Base-by-base conservation (phyloP, 352 stramenopile genomes). In the Pythium graminicola region DNA sequence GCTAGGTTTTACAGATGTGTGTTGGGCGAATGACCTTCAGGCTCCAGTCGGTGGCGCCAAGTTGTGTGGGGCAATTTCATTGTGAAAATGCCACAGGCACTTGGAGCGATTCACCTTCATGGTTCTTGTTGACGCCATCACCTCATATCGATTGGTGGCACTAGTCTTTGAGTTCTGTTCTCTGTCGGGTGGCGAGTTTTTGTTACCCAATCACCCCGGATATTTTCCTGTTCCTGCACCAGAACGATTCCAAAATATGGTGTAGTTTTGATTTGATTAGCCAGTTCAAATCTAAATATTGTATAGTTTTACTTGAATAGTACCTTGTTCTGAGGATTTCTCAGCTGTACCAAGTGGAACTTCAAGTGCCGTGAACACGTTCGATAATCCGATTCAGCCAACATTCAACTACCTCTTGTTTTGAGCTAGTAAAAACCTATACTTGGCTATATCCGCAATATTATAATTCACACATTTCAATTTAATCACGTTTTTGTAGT, bases 151-250 rank as follows among this genome's bases (percentile, higher is more conserved):
- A 32, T 41, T 40, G 27, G 28, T 39, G 23, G 32, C 17, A 43
- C 38, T 20, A 43, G 23, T 24, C 9, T 11, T 44, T 13, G 27
- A 20, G 10, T 46, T 45, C 48, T 24, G 26, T 54, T 54, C 48
- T 54, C 36, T 14, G 16, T 2, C 35, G n/a, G n/a, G 22, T 11
- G 26, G 19, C 29, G n/a, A 19, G 23, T 42, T 54, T 43, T 33
- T 54, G 46, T 54, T 45, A 26, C 10, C 19, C 9, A 40, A 50
- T 29, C 44, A 28, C 17, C 13, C 23, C 2, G n/a, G 13, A 19
- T 26, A 22, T 23, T 38, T 49, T 35, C 20, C 3, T 35, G 17
- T 50, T 40, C 3, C 11, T 52, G 20, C 46, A 54, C 46, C 46
- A 54, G 46, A 54, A 54, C 20, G 9, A 16, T 32, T 4, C 16